Base-by-base conservation (phyloP, 1,139 yeast species). In the Geotrichum siamense region DNA sequence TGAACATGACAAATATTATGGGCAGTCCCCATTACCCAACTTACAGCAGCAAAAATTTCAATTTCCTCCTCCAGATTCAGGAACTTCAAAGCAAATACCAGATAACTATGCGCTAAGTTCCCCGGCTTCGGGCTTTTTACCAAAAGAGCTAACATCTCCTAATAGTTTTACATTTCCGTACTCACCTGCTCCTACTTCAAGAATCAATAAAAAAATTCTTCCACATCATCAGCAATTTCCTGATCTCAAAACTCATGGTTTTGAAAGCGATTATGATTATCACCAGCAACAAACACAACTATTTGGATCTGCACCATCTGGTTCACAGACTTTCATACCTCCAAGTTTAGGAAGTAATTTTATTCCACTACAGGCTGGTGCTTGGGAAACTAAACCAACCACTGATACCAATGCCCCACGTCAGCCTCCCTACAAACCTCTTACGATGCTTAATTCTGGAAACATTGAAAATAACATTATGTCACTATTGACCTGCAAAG, bases 291-390 rank as follows among this genome's bases (percentile, higher is more conserved):
- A 10, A 10, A 9, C 26, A 5, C 37, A 33, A 16, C 6, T 33
- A 13, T 33, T 33, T 17, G 21, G 21, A 8, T 8, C 32, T 21
- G 13, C 12, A 4, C 17, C 37, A 21, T 26, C 8, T 8, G 17
- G 13, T 5, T 15, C 32, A 6, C 8, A 8, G 26, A n/a, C 31
- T 28, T 6, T 31, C 5, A 21, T 33, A 10, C 37, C 37, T 12
- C 37, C 37, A 20, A 33, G 37, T 17, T 33, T 33, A 20, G 25
- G 22, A 4, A 41, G 27, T 17, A 39, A 35, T 8, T 42, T 31
- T 32, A 21, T 38, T 26, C 45, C 45, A 3, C 32, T 42, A n/a
- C 38, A 42, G 12, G 41, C 35, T 4, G 45, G 45, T 2, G 34
- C 41, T 2, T 42, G 45, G 45, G 45, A 42, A 8, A 23, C 35